phyloP scores from a whole-genome alignment of 2,329 filamentous ascomycete genomes.

The Atkinsonella hypoxylon region DNA sequence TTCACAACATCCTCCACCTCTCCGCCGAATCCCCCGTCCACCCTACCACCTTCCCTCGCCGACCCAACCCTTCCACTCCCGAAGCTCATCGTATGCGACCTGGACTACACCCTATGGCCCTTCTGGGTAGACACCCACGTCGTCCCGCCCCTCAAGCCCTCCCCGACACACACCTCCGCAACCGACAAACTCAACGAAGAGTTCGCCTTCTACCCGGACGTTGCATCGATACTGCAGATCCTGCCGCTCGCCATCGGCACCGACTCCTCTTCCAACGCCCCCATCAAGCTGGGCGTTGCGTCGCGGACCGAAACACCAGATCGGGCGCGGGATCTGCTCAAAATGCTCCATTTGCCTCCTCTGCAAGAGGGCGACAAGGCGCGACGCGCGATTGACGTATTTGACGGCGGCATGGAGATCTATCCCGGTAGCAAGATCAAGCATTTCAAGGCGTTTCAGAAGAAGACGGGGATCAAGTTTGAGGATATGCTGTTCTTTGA shows the following conservation, averaged over 20 bases:
- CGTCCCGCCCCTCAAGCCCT: constrained; percentile 52
- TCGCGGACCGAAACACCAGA: constrained; percentile 72
- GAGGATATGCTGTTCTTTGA: constrained; percentile 94
- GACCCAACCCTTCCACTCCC: constrained; percentile 57
- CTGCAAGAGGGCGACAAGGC: constrained; percentile 18
- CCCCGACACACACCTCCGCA: constrained; percentile 28
- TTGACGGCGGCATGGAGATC: constrained; percentile 51
- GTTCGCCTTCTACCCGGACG: constrained; percentile 59
- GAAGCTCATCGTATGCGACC: constrained; percentile 79
- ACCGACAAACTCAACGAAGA: constrained; percentile 50
- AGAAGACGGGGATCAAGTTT: constrained; percentile 57
- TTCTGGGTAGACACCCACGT: constrained; percentile 97
- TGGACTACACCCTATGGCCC: constrained; percentile 98
- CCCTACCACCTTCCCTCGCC: constrained; percentile 29
- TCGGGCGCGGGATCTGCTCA: constrained; percentile 69
- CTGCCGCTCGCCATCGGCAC: constrained; percentile 29
- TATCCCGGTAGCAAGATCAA: constrained; percentile 73
- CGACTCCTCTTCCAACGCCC: constrained; percentile 9
- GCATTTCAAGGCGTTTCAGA: constrained; percentile 66
- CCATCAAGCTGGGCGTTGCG: constrained; percentile 54
- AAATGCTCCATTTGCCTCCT: constrained; percentile 50
- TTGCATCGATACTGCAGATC: constrained; percentile 50
- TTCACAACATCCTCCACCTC: neutral
- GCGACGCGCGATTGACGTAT: constrained; percentile 42
- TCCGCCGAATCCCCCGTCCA: neutral